Evolutionary conservation across 495 filamentous ascomycete species (phyloP), one percentile per base, ranked within the genome.

Genomic region (Aspergillus leporis): DNA sequence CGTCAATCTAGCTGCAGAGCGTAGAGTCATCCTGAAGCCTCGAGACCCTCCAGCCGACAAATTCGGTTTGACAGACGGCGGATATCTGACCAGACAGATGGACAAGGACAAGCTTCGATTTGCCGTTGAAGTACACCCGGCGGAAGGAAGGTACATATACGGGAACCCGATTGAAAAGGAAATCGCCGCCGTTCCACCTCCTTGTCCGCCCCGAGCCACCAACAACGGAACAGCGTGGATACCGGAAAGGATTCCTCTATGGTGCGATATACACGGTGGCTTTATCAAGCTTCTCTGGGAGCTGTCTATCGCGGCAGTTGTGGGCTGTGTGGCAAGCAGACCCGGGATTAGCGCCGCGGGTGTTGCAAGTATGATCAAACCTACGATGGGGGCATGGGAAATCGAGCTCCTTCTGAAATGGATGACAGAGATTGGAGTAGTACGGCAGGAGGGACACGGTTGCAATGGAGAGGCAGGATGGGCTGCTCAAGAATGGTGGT

Each of bases 231-330:
- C 61, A 65, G 43, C 74, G 72, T 16, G 48, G 10, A 14, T 60
- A 16, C 65, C 67, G 12, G 74, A 61, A 65, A 84, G 67, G 63
- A 75, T 90, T 19, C 92, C 92, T 0, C 71, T 92, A 25, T 97
- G 92, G 92, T 84, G 83, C 59, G 90, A 91, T 69, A 88, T 96
- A 48, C 84, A 90, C 51, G 85, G 83, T 0, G 70, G 81, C 9
- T 70, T 92, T 13, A 80, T 89, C 36, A 61, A 58, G 3, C 72
- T 78, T 6, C 73, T 88, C 40, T 97, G 92, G 92, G 74, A 84
- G 3, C 73, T 82, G 63, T 81, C 84, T 8, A 69, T 90, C 13
- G 80, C 78, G 9, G 80, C 84, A 19, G 75, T 90, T 13, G 59
- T 86, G 9, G 76, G 85, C 19, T 79, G 81, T 41, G 56, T 92